Evolutionary conservation across 805 yeast genomes (phyloP), one percentile per base, ranked within the genome.

Genomic region (Myxozyma nipponensis): DNA sequence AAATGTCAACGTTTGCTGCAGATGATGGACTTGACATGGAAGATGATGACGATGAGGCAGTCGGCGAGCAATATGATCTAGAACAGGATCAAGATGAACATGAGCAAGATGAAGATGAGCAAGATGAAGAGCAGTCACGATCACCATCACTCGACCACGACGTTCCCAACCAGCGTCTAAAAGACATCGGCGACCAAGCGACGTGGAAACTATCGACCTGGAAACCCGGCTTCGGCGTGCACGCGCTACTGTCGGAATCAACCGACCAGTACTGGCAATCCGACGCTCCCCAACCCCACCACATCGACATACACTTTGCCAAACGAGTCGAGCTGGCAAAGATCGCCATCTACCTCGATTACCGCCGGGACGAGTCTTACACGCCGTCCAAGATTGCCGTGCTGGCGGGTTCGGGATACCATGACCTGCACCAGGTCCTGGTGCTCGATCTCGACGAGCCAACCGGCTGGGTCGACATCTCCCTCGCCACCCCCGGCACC

Each of bases 221-320:
- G 61, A 91, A 90, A 61, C 76, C 76, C 7, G 93, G 88, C 0
- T 81, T 73, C 59, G 93, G 93, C 0, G 74, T 87, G 19, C 70
- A 70, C n/a, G 83, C 83, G 60, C 72, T 91, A 4, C 70, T 93
- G 26, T 61, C 66, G 39, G 89, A 84, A 59, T 74, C 81, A 3
- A 85, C 91, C 0, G 73, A 76, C 25, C 69, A 81, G 1, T 91
- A 74, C 65, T 93, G 99, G 99, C 98, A 93, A 67, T 84, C 95
- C 40, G 98, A 93, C 64, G 98, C 97, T 0, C 74, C 77, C 10
- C 87, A 84, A 60, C 98, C 98, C 0, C 99, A 93, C 68, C 73
- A 71, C 24, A 71, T 93, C 4, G 85, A 85, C 42, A 77, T 88
- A 1, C 89, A 81, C 62, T 93, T 93, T 66, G 75, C 89, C 26